Percentiles rank a stretch among this genome's conserved stretches.
Conservation (phyloP, 768 basidiomycete species). For the Phanerochaete sordida region DNA sequence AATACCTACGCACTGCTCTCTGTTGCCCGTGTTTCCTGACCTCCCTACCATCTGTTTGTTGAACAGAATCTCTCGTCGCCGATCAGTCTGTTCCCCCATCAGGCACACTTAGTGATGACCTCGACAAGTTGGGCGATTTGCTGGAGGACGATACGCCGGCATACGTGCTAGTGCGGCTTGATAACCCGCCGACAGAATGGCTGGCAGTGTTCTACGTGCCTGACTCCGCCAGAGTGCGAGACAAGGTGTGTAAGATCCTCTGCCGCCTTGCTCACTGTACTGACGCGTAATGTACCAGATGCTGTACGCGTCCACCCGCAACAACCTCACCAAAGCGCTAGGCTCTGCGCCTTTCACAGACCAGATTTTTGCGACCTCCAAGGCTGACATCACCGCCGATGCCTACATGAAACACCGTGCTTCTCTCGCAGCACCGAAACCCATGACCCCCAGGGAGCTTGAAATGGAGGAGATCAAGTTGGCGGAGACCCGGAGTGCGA, state of each 20-base stretch:
- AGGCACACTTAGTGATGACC: conserved; percentile 59
- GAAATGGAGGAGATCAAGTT: conserved; percentile 76
- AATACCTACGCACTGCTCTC: conserved; percentile 20
- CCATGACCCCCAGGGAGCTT: conserved; percentile 77
- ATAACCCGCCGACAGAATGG: conserved; percentile 63
- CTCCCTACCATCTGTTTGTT: conserved; percentile 8
- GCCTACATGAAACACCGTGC: conserved; percentile 73
- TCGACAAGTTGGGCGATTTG: conserved; percentile 51
- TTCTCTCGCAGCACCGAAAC: conserved; percentile 73
- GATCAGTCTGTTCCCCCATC: conserved; percentile 46
- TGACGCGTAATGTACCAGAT: conserved; percentile 45
- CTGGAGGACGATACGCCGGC: conserved; percentile 62
- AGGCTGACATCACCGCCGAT: conserved; percentile 58
- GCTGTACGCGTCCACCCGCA: conserved; percentile 82
- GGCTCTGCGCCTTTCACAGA: conserved; percentile 72
- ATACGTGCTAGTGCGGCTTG: conserved; percentile 70
- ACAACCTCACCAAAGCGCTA: conserved; percentile 64
- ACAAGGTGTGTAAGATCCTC: conserved; percentile 53
- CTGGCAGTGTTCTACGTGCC: conserved; percentile 78
- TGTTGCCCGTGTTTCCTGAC: conserved; percentile 26
- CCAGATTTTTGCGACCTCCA: conserved; percentile 75
- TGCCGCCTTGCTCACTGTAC: background rate
- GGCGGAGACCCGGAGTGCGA: conserved; percentile 53
- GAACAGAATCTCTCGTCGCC: conserved; percentile 64
- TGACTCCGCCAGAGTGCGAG: conserved; percentile 72